Base-by-base conservation (phyloP, 352 stramenopile genomes). In the Globisporangium spinosum region DNA sequence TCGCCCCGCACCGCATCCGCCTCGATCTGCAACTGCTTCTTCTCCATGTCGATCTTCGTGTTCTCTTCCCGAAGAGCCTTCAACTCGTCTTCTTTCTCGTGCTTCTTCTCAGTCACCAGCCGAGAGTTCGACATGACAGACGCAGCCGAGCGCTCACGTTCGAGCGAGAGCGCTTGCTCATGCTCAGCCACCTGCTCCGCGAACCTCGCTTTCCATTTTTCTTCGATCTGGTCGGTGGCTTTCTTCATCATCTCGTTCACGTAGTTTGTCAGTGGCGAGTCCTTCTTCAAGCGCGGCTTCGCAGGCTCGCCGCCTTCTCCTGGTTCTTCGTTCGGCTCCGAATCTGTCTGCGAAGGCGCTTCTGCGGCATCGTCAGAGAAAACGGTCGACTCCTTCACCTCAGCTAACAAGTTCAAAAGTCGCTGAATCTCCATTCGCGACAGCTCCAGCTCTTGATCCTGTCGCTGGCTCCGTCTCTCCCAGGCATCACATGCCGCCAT, bases 171-270 rank as follows among this genome's bases (percentile, higher is more conserved):
- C 6, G 83, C 83, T 38, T 85, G 80, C 49, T 92, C 84, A 32
- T 91, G 81, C 27, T 94, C 86, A 1, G 71, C 78, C 13, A 87
- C 62, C 60, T 91, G 82, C 45, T 91, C 82, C 0, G 83, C 78
- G 65, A 94, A 92, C 10, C 86, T 80, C 27, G 74, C 74, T 62
- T 88, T 91, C 86, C 86, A 94, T 62, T 92, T 94, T 29, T 90
- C 80, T 65, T 94, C 84, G 51, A 94, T 94, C 61, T 90, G 83
- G 47, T 94, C 82, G 1, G 86, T 92, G 2, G 86, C 86, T 43
- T 87, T 86, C 49, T 89, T 83, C 47, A 94, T 65, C 58, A 92
- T 89, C 40, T 83, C 75, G 29, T 85, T 83, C 55, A 93, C 83
- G 65, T 89, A 91, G n/a, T 76, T 79, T 0, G 85, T 91, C 34